Conservation (phyloP, 2,329 filamentous ascomycete species). For the Alternaria triticimaculans region DNA sequence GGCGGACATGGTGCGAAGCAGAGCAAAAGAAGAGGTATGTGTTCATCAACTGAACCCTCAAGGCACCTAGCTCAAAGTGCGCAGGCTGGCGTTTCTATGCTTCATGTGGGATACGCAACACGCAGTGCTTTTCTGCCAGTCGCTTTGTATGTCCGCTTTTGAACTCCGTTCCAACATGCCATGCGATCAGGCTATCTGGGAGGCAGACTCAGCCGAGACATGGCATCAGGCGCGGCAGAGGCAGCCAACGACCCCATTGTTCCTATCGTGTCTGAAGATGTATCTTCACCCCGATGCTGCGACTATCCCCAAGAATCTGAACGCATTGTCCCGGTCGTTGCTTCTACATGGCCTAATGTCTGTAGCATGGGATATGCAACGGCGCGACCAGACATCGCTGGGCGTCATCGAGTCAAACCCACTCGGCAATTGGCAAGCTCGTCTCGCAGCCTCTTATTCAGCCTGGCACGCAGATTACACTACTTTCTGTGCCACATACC, state of each 20-base stretch:
- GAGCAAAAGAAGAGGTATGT: constrained; percentile 65
- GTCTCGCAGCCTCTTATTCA: constrained; percentile 62
- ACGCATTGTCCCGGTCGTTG: constrained; percentile 60
- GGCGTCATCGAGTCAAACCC: constrained; percentile 47
- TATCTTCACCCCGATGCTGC: constrained; percentile 58
- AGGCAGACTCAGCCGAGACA: constrained; percentile 60
- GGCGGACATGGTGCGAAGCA: constrained; percentile 61
- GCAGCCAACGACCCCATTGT: constrained; percentile 51
- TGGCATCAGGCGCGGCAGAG: constrained; percentile 56
- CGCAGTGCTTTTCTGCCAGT: constrained; percentile 70
- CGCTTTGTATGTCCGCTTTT: constrained; percentile 70
- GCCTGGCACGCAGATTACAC: constrained; percentile 67
- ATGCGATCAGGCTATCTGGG: constrained; percentile 63
- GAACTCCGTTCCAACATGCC: constrained; percentile 65
- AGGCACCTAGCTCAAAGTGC: not conserved
- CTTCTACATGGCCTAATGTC: constrained; percentile 69
- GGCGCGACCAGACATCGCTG: constrained; percentile 67
- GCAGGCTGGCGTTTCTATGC: constrained; percentile 62
- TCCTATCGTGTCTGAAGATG: constrained; percentile 62
- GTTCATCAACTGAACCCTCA: not conserved
- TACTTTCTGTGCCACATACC: constrained; percentile 53
- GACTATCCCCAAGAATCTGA: constrained; percentile 51
- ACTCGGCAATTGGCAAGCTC: constrained; percentile 58
- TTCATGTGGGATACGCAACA: constrained; percentile 73
- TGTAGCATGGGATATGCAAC: constrained; percentile 66